These are phyloP conservation scores for Megacollybia marginata DNA, from an alignment of 768 basidiomycete species.

Conservation along the genomic window DNA sequence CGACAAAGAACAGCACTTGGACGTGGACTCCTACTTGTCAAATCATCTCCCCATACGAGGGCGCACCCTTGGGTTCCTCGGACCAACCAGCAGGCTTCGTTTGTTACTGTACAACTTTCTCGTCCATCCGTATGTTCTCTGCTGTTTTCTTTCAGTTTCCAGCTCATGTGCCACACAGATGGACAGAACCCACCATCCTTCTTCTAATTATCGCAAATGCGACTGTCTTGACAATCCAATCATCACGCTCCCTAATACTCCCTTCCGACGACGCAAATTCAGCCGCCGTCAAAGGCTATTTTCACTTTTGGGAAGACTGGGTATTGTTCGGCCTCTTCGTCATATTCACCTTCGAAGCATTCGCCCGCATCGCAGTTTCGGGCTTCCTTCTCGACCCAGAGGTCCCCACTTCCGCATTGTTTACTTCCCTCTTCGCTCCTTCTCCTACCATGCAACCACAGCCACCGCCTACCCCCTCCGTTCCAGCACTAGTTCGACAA, in stretches of 20 bases:
- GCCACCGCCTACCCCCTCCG: slow-evolving; percentile 8
- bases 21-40: slow-evolving; percentile 34
- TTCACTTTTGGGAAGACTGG: slow-evolving; percentile 85
- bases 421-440: slow-evolving; percentile 29
- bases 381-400: slow-evolving; percentile 87
- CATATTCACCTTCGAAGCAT: slow-evolving; percentile 84
- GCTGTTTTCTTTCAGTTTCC: slow-evolving; percentile 2
- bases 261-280: slow-evolving; percentile 36
- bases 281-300: slow-evolving; percentile 57
- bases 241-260: slow-evolving; percentile 53
- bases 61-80: slow-evolving; percentile 69
- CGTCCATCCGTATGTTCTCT: slow-evolving; percentile 54
- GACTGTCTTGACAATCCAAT: slow-evolving; percentile 74
- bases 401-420: slow-evolving; percentile 43
- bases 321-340: slow-evolving; percentile 78
- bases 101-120: slow-evolving; percentile 60
- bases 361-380: slow-evolving; percentile 83
- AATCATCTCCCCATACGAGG: slow-evolving; percentile 58
- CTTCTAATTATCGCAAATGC: slow-evolving; percentile 80
- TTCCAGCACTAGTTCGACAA: background rate
- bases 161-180: slow-evolving; percentile 32
- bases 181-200: slow-evolving; percentile 83
- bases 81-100: slow-evolving; percentile 59
- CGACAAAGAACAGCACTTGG: slow-evolving; percentile 32
- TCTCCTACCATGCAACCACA: slow-evolving; percentile 21